A percentile compares a stretch with the other conserved stretches of the same genome.
phyloP scores from a whole-genome alignment of 2,329 filamentous ascomycete genomes.

The Ceratocystis alfenasii region DNA sequence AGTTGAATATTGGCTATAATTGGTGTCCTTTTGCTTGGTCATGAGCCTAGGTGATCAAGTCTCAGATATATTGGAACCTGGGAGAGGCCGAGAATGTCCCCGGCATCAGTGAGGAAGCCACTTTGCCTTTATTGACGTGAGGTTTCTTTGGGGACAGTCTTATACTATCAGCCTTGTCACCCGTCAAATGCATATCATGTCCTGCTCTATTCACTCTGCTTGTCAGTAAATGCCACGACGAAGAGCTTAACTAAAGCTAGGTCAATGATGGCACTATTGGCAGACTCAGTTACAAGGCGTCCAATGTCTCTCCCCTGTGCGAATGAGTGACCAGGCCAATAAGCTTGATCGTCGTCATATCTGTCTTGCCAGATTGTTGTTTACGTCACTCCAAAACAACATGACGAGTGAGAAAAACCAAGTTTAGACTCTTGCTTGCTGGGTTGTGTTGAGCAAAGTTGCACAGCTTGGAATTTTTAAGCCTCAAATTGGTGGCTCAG shows the following conservation, averaged over 20 bases:
- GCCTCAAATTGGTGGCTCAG: background rate
- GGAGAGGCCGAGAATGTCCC: background rate
- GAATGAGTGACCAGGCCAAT: conserved; percentile 1
- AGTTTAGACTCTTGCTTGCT: background rate
- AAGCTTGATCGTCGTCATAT: conserved; percentile 3
- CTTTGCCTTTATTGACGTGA: background rate
- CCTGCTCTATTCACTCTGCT: background rate
- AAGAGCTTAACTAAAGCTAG: background rate
- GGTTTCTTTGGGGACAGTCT: background rate
- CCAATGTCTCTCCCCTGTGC: background rate
- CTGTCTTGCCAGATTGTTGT: background rate
- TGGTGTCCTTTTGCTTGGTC: background rate
- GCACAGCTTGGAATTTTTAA: background rate
- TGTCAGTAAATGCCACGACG: background rate
- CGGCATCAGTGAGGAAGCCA: background rate
- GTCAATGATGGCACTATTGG: background rate
- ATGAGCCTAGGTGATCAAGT: background rate
- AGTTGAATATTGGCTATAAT: background rate
- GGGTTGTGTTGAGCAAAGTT: background rate
- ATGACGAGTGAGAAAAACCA: background rate
- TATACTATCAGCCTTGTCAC: background rate
- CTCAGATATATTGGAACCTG: background rate
- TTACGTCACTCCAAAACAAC: conserved; percentile 15
- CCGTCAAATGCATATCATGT: background rate
- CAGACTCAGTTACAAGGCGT: background rate